phyloP scores from a whole-genome alignment of 1,139 yeast species.

The Zhuliangozyma blackwelliae region DNA sequence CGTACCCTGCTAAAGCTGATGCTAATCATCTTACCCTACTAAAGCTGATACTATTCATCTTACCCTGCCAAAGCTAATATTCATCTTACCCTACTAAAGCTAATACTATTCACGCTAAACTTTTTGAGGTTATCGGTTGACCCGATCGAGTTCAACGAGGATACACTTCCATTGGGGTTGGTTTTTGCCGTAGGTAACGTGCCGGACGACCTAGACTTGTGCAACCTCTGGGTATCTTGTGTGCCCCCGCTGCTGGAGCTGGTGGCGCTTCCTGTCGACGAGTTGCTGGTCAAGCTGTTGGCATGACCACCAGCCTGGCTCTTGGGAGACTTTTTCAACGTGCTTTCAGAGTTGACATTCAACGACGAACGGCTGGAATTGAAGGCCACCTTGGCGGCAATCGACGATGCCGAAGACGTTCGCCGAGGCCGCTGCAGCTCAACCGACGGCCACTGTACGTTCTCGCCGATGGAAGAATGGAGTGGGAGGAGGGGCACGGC shows the following conservation, averaged over 20 bases:
- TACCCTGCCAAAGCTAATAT: too few relatives aligned
- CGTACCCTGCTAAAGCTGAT: too few relatives aligned
- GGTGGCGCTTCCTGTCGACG: slow-evolving; percentile 6
- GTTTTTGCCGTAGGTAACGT: slow-evolving; percentile 3
- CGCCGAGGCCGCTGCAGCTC: slow-evolving; percentile 3
- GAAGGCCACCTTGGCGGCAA: slow-evolving; percentile 30
- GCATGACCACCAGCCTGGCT: slow-evolving; percentile 4
- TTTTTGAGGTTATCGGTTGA: slow-evolving; percentile 5
- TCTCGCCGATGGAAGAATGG: slow-evolving; percentile 6
- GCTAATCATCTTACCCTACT: slow-evolving; percentile 28
- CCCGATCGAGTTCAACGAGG: slow-evolving; percentile 6
- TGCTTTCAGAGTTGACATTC: neutral
- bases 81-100: slow-evolving; percentile 31
- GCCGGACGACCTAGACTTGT: slow-evolving; percentile 10
- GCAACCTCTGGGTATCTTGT: slow-evolving; percentile 2
- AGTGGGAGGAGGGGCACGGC: slow-evolving; percentile 7
- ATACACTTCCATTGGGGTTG: slow-evolving; percentile 3
- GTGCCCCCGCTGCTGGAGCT: slow-evolving; percentile 5
- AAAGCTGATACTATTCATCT: too few relatives aligned
- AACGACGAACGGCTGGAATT: slow-evolving; percentile 17
- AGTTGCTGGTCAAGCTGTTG: slow-evolving; percentile 5
- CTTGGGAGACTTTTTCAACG: neutral
- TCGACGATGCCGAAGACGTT: slow-evolving; percentile 23
- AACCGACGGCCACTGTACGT: slow-evolving; percentile 11
- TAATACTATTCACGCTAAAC: slow-evolving; percentile 18